Percentiles rank a stretch among this genome's conserved stretches.
Conservation (phyloP, 139 green algal genomes). For the Closterium sp. region DNA sequence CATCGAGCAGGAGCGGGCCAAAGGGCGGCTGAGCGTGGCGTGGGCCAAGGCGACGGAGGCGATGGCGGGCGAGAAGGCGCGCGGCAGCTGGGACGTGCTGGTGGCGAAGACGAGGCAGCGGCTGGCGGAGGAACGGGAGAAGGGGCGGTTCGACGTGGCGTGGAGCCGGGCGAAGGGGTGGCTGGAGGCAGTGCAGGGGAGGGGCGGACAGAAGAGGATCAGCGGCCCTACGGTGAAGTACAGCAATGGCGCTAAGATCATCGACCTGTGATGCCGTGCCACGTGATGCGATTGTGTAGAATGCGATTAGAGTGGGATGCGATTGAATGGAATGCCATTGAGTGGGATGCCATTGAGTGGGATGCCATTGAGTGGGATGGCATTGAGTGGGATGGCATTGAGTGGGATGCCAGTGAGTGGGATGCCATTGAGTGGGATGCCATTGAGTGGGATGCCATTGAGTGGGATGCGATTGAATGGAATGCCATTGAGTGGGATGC, state of each 20-base stretch:
- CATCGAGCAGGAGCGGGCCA: not conserved
- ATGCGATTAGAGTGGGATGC: too few species aligned
- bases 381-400: too few species aligned
- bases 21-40: not conserved
- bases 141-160: too few species aligned
- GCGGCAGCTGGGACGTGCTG: not conserved
- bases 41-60: not conserved
- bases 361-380: too few species aligned
- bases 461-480: too few species aligned
- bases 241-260: not conserved
- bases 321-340: not conserved
- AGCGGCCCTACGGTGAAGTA: not conserved
- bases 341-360: too few species aligned
- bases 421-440: too few species aligned
- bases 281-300: not conserved
- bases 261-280: not conserved
- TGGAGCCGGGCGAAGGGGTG: too few species aligned
- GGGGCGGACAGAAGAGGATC: not conserved
- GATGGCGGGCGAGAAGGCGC: not conserved
- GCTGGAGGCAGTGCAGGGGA: not conserved
- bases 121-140: not conserved
- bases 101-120: not conserved
- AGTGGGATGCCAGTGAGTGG: too few species aligned
- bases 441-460: too few species aligned
- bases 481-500: too few species aligned